Percentiles rank a stretch among this genome's conserved stretches.
Evolutionary conservation across 805 yeast species (phyloP).

Genomic region (Cyberlindnera mrakii): DNA sequence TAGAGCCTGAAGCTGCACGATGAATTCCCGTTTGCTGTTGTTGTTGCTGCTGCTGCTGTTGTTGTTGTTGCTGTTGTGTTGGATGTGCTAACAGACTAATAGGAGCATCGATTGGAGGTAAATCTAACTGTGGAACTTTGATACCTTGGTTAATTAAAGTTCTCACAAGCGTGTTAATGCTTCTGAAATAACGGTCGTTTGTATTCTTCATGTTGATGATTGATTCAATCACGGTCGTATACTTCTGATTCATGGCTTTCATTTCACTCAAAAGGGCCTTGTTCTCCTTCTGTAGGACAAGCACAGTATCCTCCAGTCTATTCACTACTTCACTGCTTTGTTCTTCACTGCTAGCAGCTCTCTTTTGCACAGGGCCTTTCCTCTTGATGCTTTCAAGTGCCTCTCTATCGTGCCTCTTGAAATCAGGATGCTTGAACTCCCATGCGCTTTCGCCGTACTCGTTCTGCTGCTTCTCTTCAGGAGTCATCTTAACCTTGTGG

Average conservation of each 20-base stretch:
- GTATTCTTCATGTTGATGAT: conserved; percentile 48
- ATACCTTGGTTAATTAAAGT: conserved; percentile 55
- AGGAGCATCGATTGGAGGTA: conserved; percentile 31
- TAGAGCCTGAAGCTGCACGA: too few relatives aligned
- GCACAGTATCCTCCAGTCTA: conserved; percentile 16
- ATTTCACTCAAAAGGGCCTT: conserved; percentile 30
- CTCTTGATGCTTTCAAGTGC: conserved; percentile 83
- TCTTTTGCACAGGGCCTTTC: conserved; percentile 60
- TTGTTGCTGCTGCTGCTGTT: conserved; percentile 9
- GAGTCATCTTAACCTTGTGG: conserved; percentile 82
- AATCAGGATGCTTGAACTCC: conserved; percentile 94
- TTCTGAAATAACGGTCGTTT: conserved; percentile 50
- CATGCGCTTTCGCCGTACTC: conserved; percentile 77
- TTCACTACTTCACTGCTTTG: conserved; percentile 11
- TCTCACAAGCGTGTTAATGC: conserved; percentile 44
- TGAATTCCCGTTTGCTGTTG: neutral
- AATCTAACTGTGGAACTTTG: conserved; percentile 57
- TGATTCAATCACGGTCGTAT: conserved; percentile 58
- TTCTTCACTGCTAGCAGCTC: conserved; percentile 22
- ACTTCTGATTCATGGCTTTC: conserved; percentile 45
- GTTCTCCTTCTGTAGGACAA: conserved; percentile 23
- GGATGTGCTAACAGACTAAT: conserved; percentile 1
- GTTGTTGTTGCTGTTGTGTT: conserved; percentile 8
- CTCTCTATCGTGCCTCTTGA: conserved; percentile 67
- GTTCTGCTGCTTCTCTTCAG: conserved; percentile 47